Evolutionary conservation across 768 basidiomycete genomes (phyloP), one percentile per base, ranked within the genome.

Genomic region (Termitomyces sp.): DNA sequence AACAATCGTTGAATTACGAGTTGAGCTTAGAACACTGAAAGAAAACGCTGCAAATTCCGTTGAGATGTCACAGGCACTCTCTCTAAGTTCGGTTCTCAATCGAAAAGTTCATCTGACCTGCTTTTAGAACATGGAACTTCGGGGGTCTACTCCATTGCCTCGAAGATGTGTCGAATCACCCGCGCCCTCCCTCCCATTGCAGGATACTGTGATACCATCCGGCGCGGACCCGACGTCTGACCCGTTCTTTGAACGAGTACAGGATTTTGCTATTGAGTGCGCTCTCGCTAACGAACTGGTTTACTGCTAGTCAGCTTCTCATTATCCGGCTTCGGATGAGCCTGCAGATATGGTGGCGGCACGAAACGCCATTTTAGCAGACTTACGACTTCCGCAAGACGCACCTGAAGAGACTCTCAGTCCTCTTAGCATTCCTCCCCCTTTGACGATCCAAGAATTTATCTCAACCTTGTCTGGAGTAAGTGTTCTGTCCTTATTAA

Each of bases 401-500:
- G 79, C 83, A 40, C 88, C 88, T 0, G 81, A 84, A 38, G 85
- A 87, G 52, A 80, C 80, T 1, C 74, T 92, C 47, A 84, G 79
- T 52, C 90, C 90, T 0, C 85, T 92, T 55, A 60, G 83, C 50
- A 81, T 92, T 30, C 88, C 87, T 7, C 59, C 82, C 8, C 76
- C 85, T 8, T 76, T 83, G 60, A 85, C 83, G 16, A 67, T 92
- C 13, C 83, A 88, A 46, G 90, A 91, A 57, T 90, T 90, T 61
- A 72, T 90, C 4, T 76, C 75, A 18, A 81, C 78, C 56, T 74
- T 78, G 13, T 75, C 82, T 11, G 80, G 81, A 30, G 88, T 89
- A 72, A 62, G 41, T 58, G 18, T 55, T 22, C 50, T 26, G 44
- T 28, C 36, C 54, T 54, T 44, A 51, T 20, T 10, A 18, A 54